Evolutionary conservation across 306 rosid genomes (phyloP), one percentile per base, ranked within the genome.

Genomic region (Biancaea sappan): DNA sequence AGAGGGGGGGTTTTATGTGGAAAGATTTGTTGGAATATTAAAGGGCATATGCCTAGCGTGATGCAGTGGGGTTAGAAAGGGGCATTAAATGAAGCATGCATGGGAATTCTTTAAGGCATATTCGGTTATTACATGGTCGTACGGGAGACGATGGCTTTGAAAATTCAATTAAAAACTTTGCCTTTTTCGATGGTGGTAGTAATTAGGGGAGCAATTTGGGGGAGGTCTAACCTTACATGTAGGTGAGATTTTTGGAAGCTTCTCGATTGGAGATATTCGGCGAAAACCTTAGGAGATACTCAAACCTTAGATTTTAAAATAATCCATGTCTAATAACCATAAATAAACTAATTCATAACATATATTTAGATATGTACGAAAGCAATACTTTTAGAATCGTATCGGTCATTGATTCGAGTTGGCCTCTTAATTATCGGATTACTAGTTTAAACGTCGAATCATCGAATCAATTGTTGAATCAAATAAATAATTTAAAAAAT

Each of bases 81-180:
- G 70, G 79, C 28, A 72, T 37, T 69, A 83, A 51, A 1, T 57
- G 65, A 58, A 81, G 76, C 31, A 68, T 56, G 76, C 31, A 68
- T 56, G 72, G 59, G 68, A 44, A 86, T 79, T 69, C 73, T 78
- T 21, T 13, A 26, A 4, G 51, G 86, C 86, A 87, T 87, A 87
- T 87, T 87, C 91, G 79, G 82, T 82, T 79, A 57, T 26, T 16
- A 8, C 29, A 64, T 43, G 74, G 72, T 79, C 69, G 15, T n/a
- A 34, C 41, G 63, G 0, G n/a, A 37, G 70, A 80, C 79, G 71
- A 69, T 19, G 6, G 48, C 16, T 74, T 37, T 15, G 13, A 43
- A 56, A 26, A 56, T 14, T 44, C 24, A 48, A 48, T 54, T 25
- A 18, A 47, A 47, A 22, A 4, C 16, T 22, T 16, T 63, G 22